Conservation (phyloP, 306 rosid species). For the Quercus wislizeni region DNA sequence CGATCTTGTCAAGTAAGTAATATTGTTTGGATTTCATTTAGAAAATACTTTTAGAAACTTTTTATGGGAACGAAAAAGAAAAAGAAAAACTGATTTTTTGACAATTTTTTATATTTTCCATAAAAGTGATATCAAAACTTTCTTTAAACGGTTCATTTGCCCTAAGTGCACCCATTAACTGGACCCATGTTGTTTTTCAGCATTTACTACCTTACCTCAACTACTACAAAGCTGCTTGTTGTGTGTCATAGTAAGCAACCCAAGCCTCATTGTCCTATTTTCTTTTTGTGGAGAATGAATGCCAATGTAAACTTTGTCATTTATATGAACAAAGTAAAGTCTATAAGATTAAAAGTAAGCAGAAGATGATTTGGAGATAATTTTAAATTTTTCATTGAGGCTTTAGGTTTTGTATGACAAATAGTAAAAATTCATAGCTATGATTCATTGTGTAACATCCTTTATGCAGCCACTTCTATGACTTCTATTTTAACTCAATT, state of each 20-base stretch:
- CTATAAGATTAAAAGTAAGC: background rate
- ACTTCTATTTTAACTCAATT: background rate
- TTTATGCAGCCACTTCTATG: background rate
- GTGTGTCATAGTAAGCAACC: too few relatives aligned
- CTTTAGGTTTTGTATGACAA: background rate
- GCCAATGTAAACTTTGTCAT: background rate
- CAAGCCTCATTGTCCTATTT: background rate
- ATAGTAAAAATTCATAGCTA: background rate
- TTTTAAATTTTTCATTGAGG: background rate
- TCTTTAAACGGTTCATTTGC: too few relatives aligned
- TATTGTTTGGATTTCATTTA: background rate
- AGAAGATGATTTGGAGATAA: background rate
- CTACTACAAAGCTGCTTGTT: background rate
- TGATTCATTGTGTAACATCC: background rate
- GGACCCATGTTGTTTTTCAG: too few relatives aligned
- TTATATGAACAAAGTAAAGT: background rate
- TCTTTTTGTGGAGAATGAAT: background rate
- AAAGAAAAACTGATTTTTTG: too few relatives aligned
- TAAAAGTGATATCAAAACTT: too few relatives aligned
- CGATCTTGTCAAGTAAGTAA: background rate
- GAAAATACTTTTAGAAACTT: too few relatives aligned
- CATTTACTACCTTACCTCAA: background rate
- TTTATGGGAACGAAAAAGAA: too few relatives aligned
- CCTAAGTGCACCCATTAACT: too few relatives aligned
- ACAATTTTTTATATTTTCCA: too few relatives aligned